These are phyloP conservation scores for Aspergillus chevalieri DNA, from an alignment of 2,329 filamentous ascomycete genomes.

Conservation along the genomic window DNA sequence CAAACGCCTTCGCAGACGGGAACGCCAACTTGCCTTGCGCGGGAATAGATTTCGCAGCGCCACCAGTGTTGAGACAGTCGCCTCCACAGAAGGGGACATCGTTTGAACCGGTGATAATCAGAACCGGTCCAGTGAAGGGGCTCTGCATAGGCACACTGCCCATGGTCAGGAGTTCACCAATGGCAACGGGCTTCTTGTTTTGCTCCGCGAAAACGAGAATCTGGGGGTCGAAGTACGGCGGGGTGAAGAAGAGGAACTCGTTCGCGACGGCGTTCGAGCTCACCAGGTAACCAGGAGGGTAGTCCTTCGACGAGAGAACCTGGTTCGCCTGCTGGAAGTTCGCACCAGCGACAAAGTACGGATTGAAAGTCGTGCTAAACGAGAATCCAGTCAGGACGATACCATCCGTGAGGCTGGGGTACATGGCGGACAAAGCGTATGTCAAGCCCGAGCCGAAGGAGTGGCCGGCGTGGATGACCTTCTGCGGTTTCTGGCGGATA, in stretches of 20 bases:
- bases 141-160: conserved; percentile 5
- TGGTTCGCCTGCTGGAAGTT: conserved; percentile 13
- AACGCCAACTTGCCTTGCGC: conserved; percentile 8
- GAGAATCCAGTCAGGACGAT: conserved; percentile 37
- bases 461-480: conserved; percentile 34
- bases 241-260: conserved; percentile 12
- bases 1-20: conserved; percentile 11
- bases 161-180: conserved; percentile 21
- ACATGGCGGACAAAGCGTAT: conserved; percentile 23
- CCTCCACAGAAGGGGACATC: conserved; percentile 20
- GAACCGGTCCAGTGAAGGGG: conserved; percentile 18
- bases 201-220: conserved; percentile 13
- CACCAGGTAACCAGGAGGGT: conserved; percentile 18
- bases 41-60: conserved; percentile 8
- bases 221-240: conserved; percentile 9
- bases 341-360: conserved; percentile 13
- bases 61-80: conserved; percentile 19
- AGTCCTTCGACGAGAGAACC: conserved; percentile 2
- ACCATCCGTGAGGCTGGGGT: conserved; percentile 32
- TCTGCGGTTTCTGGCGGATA: conserved; percentile 22
- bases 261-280: conserved; percentile 10
- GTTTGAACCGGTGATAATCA: conserved; percentile 18
- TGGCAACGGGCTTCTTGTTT: conserved; percentile 19
- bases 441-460: conserved; percentile 32
- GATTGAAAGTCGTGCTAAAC: conserved; percentile 16